Percentiles rank a stretch among this genome's conserved stretches.
Conservation (phyloP, 164 flowering plant species). For the Liriodendron chinense region DNA sequence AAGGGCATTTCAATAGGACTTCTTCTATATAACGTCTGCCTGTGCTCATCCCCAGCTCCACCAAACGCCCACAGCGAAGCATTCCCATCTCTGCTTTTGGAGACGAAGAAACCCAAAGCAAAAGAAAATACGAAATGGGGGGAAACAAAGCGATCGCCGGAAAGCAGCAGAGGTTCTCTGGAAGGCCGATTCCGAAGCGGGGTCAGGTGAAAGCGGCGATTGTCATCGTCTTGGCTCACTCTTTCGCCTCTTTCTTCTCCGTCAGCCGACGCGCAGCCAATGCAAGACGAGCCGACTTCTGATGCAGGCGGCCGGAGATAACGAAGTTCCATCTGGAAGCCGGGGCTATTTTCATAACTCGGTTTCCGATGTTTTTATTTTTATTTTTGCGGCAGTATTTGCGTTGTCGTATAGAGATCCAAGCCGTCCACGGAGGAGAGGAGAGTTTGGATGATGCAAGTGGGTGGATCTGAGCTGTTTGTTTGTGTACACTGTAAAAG, state of each 20-base stretch:
- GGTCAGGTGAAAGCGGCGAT: constrained; percentile 14
- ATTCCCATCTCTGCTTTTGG: neutral
- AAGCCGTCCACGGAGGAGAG: neutral
- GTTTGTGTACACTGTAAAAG: neutral
- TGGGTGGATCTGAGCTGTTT: neutral
- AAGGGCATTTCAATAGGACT: too few relatives aligned
- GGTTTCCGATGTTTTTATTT: neutral
- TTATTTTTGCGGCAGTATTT: neutral
- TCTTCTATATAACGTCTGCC: too few relatives aligned
- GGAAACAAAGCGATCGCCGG: neutral
- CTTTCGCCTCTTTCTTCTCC: constrained; percentile 11
- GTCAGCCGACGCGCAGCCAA: constrained; percentile 2
- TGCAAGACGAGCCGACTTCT: neutral
- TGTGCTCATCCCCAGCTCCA: too few relatives aligned
- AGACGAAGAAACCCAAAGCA: neutral
- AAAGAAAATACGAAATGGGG: neutral
- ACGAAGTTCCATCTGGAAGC: neutral
- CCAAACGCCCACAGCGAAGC: too few relatives aligned
- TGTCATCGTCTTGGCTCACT: constrained; percentile 8
- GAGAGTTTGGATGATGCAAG: neutral
- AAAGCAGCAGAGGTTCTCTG: neutral
- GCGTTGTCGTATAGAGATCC: neutral
- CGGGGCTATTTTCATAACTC: neutral
- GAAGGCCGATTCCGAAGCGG: constrained; percentile 8
- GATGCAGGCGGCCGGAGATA: neutral